Percentiles rank a stretch among this genome's conserved stretches.
These are phyloP conservation scores for Aspergillus sp. DNA, from an alignment of 2,329 filamentous ascomycete genomes.

Conservation along the genomic window DNA sequence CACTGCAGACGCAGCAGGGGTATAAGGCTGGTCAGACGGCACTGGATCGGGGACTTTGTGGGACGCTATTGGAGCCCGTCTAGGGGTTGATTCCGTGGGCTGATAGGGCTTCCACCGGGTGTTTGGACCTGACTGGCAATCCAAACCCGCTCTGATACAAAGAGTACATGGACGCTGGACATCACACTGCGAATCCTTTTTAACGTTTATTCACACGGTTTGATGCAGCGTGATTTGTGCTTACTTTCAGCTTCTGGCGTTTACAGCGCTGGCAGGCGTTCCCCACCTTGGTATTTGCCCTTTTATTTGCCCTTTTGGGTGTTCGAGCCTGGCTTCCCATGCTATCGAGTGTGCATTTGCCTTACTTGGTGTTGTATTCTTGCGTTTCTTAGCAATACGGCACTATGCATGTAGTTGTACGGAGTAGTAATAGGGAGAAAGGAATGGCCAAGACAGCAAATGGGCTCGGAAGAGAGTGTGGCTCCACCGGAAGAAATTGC, in stretches of 20 bases:
- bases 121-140: slow-evolving; percentile 12
- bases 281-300: slow-evolving; percentile 9
- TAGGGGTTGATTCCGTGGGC: background rate
- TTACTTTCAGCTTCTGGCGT: slow-evolving; percentile 29
- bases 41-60: background rate
- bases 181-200: slow-evolving; percentile 22
- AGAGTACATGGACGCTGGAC: slow-evolving; percentile 33
- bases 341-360: no score
- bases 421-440: no score
- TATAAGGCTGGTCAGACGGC: no score
- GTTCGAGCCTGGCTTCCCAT: no score
- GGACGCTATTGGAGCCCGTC: background rate
- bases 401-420: no score
- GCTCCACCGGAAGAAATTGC: no score
- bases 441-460: no score
- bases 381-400: no score
- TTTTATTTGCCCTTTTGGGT: no score
- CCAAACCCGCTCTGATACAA: slow-evolving; percentile 25
- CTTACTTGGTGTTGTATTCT: no score
- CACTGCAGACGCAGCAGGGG: background rate
- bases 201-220: no score
- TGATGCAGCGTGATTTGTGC: background rate
- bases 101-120: slow-evolving; percentile 7
- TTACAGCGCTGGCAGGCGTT: slow-evolving; percentile 28
- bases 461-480: no score